Base-by-base conservation (phyloP, 129 eudicot species). In the Flaveria linearis region DNA sequence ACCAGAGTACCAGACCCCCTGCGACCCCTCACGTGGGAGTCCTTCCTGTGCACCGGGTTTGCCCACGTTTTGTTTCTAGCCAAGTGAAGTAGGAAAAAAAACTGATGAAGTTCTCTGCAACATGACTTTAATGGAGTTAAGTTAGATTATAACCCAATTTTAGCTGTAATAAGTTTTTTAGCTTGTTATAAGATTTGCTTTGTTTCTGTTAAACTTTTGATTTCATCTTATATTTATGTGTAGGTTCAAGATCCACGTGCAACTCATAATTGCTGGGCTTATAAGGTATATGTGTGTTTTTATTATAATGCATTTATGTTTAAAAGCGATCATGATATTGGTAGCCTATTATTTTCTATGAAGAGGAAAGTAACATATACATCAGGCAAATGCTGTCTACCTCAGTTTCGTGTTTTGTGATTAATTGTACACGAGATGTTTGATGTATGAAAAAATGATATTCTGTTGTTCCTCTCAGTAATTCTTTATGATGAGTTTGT, bases 251-350 rank as follows among this genome's bases (percentile, higher is more conserved):
- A 93, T 66, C 81, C 94, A 7, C 91, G 91, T 71, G 98, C 98
- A 16, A 86, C 97, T 58, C 98, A 90, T 79, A 93, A 90, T 84
- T 93, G 97, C 64, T 93, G 97, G 98, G 98, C 98, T 16, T 90
- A 90, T 81, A 88, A 90, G 97, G 98, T 90, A 88, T 68, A 15
- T 25, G 10, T 33, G 74, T 47, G 12, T 69, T 49, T 64, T 36
- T 50, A 51, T 50, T 26, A 78, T 30, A 28, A 69, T 33, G 63
- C 61, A 10, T 43, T 74, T 22, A 61, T 61, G 78, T 23, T 61
- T 4, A 5, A 74, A 25, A 75, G 78, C 45, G 26, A 2, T 65
- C 70, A 36, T 33, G 25, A 17, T 65, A 39, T 64, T 16, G n/a
- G 23, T 62, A 62, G 45, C 45, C 60, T 60, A 10, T 74, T 58